These are phyloP conservation scores for Pleurotus platypus DNA, from an alignment of 768 basidiomycete species.

Conservation along the genomic window DNA sequence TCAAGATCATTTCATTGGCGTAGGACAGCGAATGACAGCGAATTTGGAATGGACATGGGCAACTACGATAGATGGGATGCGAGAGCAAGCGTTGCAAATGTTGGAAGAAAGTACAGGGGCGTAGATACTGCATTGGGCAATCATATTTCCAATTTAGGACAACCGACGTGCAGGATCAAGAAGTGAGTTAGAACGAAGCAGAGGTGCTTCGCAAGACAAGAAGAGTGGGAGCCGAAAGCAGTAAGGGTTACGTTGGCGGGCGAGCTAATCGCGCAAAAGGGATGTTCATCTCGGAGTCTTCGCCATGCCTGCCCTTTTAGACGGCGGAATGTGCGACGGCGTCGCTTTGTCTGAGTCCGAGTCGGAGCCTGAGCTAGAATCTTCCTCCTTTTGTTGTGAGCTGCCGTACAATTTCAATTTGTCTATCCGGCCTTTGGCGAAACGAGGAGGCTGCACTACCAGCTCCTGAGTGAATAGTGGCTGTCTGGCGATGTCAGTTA, in stretches of 20 bases:
- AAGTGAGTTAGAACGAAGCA: background rate
- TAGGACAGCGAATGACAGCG: background rate
- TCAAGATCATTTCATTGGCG: background rate
- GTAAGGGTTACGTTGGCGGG: too few relatives aligned
- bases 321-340: slow-evolving; percentile 59
- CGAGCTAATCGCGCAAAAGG: too few relatives aligned
- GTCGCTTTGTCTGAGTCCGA: slow-evolving; percentile 26
- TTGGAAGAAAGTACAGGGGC: background rate
- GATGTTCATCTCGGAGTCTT: too few relatives aligned
- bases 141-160: slow-evolving; percentile 1
- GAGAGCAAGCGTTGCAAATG: background rate
- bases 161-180: background rate
- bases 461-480: slow-evolving; percentile 26
- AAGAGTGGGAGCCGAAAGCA: too few relatives aligned
- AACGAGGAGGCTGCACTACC: slow-evolving; percentile 26
- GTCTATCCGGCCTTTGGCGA: slow-evolving; percentile 22
- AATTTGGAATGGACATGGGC: slow-evolving; percentile 4
- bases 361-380: slow-evolving; percentile 37
- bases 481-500: slow-evolving; percentile 54
- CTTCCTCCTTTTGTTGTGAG: slow-evolving; percentile 25
- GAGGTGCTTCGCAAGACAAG: background rate
- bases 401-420: slow-evolving; percentile 33
- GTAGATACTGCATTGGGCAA: background rate
- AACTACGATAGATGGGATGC: background rate
- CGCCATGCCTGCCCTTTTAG: slow-evolving; percentile 45